phyloP scores from a whole-genome alignment of 129 eudicot genomes.

The Rutidosis leptorrhynchoides region DNA sequence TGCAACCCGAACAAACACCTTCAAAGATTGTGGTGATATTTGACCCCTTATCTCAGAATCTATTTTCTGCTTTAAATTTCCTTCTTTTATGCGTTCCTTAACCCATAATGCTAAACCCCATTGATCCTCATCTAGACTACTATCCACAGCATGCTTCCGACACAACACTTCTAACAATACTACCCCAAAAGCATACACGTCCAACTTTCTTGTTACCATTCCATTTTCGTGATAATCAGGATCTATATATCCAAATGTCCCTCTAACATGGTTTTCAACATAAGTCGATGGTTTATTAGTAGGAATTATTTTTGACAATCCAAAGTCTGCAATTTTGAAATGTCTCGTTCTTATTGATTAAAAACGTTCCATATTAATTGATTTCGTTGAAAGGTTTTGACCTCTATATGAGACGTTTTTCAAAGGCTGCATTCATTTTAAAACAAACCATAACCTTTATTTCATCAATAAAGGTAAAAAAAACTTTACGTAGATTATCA shows the following conservation, averaged over 20 bases:
- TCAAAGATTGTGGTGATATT: constrained; percentile 23
- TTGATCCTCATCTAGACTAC: constrained; percentile 4
- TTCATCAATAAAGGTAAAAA: no score
- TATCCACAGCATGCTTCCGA: constrained; percentile 43
- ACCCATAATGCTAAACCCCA: constrained; percentile 27
- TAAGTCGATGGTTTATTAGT: constrained; percentile 15
- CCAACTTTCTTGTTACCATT: constrained; percentile 15
- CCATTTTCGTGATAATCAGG: constrained; percentile 5
- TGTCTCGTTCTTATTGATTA: no score
- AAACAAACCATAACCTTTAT: no score
- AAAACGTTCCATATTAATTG: no score
- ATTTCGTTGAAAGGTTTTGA: no score
- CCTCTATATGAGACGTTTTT: no score
- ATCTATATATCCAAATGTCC: constrained; percentile 17
- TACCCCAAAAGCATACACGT: constrained; percentile 35
- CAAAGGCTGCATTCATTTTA: no score
- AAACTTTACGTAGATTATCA: no score
- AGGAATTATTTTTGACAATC: constrained; percentile 1
- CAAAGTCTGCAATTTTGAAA: not conserved
- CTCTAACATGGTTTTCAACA: constrained; percentile 36
- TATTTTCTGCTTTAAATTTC: constrained; percentile 2
- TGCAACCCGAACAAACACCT: constrained; percentile 23
- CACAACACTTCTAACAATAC: constrained; percentile 44
- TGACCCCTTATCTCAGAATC: constrained; percentile 26
- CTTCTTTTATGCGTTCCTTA: constrained; percentile 17